phyloP scores from a whole-genome alignment of 23 red algal genomes.

The Gracilaria domingensis region DNA sequence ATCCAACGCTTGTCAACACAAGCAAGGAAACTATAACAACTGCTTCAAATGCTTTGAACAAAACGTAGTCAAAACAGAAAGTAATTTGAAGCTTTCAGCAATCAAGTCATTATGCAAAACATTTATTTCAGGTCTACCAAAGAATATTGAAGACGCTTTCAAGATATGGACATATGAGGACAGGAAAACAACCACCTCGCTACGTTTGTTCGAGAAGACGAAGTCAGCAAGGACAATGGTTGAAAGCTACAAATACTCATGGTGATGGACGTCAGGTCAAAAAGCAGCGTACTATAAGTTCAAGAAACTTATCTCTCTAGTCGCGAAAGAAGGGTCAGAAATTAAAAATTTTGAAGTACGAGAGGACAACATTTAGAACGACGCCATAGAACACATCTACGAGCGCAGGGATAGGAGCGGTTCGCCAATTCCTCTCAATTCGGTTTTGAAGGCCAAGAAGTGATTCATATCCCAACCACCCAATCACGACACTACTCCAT shows the following conservation, averaged over 20 bases:
- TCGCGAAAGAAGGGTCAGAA: neutral
- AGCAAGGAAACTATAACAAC: too few species aligned
- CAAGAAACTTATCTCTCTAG: neutral
- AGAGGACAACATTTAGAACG: neutral
- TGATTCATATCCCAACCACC: too few species aligned
- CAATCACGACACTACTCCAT: neutral
- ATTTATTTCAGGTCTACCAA: slow-evolving; percentile 9
- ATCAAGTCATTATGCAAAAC: neutral
- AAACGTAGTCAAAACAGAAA: too few species aligned
- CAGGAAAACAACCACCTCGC: neutral
- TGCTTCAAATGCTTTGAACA: too few species aligned
- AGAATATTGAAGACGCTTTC: neutral
- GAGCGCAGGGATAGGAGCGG: neutral
- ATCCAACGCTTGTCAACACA: too few species aligned
- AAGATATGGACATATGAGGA: neutral
- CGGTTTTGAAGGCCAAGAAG: neutral
- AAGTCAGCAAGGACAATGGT: neutral
- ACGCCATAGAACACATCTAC: neutral
- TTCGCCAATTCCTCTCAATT: neutral
- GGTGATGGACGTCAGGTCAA: neutral
- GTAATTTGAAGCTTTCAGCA: neutral
- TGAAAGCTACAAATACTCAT: neutral
- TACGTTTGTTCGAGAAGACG: neutral
- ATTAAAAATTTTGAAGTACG: neutral
- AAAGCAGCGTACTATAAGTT: neutral